Evolutionary conservation across 2,329 filamentous ascomycete genomes (phyloP), one percentile per base, ranked within the genome.

Genomic region (Mollisiaceae sp.): DNA sequence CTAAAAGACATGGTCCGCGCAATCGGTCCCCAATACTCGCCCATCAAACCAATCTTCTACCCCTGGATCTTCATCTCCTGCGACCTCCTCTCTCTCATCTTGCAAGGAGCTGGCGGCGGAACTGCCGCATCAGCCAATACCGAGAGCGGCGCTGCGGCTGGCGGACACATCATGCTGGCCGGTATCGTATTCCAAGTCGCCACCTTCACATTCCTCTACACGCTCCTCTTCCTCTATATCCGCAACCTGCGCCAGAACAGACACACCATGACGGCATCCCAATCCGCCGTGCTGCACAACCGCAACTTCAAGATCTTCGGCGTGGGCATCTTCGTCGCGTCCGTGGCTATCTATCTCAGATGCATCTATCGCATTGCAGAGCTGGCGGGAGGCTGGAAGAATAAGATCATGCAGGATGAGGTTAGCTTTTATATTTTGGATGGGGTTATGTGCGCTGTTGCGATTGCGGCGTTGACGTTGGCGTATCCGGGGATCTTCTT

Each of bases 361-460:
- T 65, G 63, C 43, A 61, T 65, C 20, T 65, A 65, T 45, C 59
- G 63, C 75, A 60, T 88, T 59, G 83, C 82, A 1, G 86, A 89
- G 73, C 87, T 89, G 85, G 82, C 84, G 1, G 85, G 85, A 39
- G 86, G 86, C 22, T 89, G 86, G 86, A 84, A 83, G n/a, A 88
- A 86, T 77, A 72, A 79, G n/a, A 84, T 88, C 73, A 89, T 89
- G 86, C 85, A 86, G 70, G 82, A 88, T 74, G 79, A 89, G 77
- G 77, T 80, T 59, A 83, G 82, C 22, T 89, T 89, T 70, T 81
- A 87, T 65, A 81, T 85, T 15, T 80, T 89, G 27, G 86, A 89
- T 71, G 78, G 80, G 68, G 80, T 79, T 80, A 56, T 56, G 54
- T 56, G 54, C 38, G 3, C 2, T n/a, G 36, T 56, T 56, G 54